phyloP scores from a whole-genome alignment of 106 monocot species.

The Alisma plantagoaquatica region DNA sequence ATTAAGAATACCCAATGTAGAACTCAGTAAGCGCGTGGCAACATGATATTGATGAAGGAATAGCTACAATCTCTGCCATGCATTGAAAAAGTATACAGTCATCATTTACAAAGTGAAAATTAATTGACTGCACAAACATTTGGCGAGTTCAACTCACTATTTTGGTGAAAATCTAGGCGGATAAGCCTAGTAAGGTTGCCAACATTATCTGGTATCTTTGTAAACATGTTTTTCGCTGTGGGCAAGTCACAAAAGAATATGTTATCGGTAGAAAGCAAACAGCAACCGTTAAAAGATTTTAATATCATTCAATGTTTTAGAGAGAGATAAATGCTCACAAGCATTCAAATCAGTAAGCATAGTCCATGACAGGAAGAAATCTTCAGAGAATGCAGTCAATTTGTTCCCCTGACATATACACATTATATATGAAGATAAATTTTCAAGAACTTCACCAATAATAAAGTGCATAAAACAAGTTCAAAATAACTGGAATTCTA shows the following conservation, averaged over 20 bases:
- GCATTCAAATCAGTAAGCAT: slow-evolving; percentile 84
- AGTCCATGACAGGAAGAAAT: slow-evolving; percentile 61
- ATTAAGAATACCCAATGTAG: slow-evolving; percentile 64
- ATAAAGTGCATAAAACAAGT: too few relatives aligned
- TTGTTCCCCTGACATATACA: slow-evolving; percentile 65
- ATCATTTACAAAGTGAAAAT: slow-evolving; percentile 1
- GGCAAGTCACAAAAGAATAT: slow-evolving; percentile 2
- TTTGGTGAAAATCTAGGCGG: slow-evolving; percentile 90
- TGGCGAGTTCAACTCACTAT: slow-evolving; percentile 43
- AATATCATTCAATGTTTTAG: too few relatives aligned
- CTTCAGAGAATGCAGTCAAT: slow-evolving; percentile 44
- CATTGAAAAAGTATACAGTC: background rate
- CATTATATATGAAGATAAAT: too few relatives aligned
- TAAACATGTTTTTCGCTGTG: slow-evolving; percentile 79
- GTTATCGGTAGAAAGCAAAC: background rate
- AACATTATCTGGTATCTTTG: slow-evolving; percentile 62
- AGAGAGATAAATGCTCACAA: slow-evolving; percentile 47
- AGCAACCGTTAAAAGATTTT: background rate
- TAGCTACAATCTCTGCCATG: slow-evolving; percentile 55
- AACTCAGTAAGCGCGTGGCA: slow-evolving; percentile 84
- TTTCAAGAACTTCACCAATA: too few relatives aligned
- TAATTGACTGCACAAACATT: slow-evolving; percentile 1
- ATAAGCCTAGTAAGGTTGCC: slow-evolving; percentile 71
- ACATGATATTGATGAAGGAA: slow-evolving; percentile 73
- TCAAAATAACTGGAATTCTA: background rate